Evolutionary conservation across 1,139 yeast genomes (phyloP).

Genomic region (Hyphopichia fennica): DNA sequence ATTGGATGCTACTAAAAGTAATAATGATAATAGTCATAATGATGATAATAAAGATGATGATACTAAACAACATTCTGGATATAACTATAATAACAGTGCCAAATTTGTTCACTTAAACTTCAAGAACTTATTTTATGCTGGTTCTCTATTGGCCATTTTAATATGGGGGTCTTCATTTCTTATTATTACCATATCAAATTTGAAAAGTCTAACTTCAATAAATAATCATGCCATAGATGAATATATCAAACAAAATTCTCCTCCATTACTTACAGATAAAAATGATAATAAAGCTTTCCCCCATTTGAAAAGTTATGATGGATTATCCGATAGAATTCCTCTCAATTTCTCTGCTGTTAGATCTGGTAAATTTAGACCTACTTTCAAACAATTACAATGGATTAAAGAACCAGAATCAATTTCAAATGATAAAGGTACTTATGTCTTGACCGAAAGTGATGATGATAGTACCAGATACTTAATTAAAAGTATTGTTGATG

Average conservation of each 20-base stretch:
- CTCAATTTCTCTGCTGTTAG: slow-evolving; percentile 37
- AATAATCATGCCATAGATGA: slow-evolving; percentile 7
- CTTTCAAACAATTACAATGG: slow-evolving; percentile 63
- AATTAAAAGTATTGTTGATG: slow-evolving; percentile 53
- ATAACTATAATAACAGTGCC: no score
- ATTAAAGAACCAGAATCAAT: slow-evolving; percentile 49
- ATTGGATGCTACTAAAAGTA: no score
- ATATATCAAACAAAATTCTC: slow-evolving; percentile 8
- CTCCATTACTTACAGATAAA: slow-evolving; percentile 6
- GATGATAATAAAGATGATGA: no score
- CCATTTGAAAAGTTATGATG: slow-evolving; percentile 8
- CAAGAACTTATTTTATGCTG: slow-evolving; percentile 14
- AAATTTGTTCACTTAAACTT: no score
- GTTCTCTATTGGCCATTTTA: slow-evolving; percentile 26
- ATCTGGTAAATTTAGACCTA: slow-evolving; percentile 52
- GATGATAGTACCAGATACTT: slow-evolving; percentile 32
- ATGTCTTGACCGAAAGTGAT: slow-evolving; percentile 37
- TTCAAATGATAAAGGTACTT: slow-evolving; percentile 54
- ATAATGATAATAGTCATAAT: no score
- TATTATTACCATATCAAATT: slow-evolving; percentile 24
- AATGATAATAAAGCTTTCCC: slow-evolving; percentile 5
- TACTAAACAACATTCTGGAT: no score
- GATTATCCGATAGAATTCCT: slow-evolving; percentile 20
- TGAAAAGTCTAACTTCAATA: slow-evolving; percentile 10
- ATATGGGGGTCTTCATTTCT: slow-evolving; percentile 43